Conservation (phyloP, 768 basidiomycete genomes). For the Auriscalpium vulgare region DNA sequence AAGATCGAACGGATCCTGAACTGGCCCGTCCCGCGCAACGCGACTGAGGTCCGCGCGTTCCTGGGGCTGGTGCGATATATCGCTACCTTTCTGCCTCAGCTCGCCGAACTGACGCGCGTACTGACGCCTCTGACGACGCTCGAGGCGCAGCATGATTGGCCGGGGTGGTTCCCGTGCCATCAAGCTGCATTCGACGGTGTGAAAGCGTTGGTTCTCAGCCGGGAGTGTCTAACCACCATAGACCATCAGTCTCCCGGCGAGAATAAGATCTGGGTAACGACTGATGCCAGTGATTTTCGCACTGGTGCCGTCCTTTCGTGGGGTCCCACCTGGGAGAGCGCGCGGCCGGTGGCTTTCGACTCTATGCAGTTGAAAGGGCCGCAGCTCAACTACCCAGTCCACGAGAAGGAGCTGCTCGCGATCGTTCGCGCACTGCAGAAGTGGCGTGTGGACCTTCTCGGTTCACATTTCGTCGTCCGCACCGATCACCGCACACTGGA, state of each 20-base stretch:
- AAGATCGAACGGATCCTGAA: constrained; percentile 23
- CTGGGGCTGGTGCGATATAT: constrained; percentile 25
- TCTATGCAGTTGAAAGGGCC: constrained; percentile 23
- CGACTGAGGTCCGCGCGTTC: constrained; percentile 1
- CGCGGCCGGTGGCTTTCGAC: constrained; percentile 26
- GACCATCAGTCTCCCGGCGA: constrained; percentile 23
- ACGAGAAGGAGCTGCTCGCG: constrained; percentile 31
- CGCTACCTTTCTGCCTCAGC: constrained; percentile 19
- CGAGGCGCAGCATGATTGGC: constrained; percentile 15
- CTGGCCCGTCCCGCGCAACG: constrained; percentile 20
- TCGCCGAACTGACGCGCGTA: constrained; percentile 23
- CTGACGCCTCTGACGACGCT: constrained; percentile 21
- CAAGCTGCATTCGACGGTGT: constrained; percentile 30
- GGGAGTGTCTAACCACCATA: constrained; percentile 23
- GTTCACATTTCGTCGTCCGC: constrained; percentile 20
- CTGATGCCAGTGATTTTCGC: constrained; percentile 23
- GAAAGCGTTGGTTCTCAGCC: constrained; percentile 21
- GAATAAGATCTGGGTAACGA: constrained; percentile 28
- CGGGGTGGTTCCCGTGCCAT: constrained; percentile 21
- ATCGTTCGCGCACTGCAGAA: constrained; percentile 25
- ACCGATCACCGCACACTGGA: constrained; percentile 33
- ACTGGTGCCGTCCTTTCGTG: constrained; percentile 17
- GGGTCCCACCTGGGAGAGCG: constrained; percentile 19
- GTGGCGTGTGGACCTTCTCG: constrained; percentile 17
- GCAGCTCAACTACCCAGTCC: constrained; percentile 29